These are phyloP conservation scores for Globisporangium yorkense DNA, from an alignment of 352 stramenopile species.

Conservation along the genomic window DNA sequence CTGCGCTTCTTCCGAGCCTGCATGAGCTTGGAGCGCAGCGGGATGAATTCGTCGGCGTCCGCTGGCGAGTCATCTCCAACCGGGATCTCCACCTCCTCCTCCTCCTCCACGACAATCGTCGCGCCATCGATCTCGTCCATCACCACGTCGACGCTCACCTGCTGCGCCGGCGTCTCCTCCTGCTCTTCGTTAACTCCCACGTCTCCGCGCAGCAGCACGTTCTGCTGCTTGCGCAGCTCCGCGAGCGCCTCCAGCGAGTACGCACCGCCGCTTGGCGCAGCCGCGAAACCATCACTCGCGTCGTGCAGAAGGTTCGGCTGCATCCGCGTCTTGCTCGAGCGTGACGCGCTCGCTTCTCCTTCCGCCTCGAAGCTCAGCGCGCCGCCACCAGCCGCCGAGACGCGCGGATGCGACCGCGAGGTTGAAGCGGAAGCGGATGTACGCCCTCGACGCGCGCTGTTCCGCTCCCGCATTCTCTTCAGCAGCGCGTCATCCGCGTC, in stretches of 20 bases:
- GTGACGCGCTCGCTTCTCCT: neutral
- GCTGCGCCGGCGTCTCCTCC: neutral
- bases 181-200: conserved; percentile 3
- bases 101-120: conserved; percentile 15
- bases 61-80: conserved; percentile 2
- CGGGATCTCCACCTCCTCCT: conserved; percentile 15
- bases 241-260: conserved; percentile 63
- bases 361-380: conserved; percentile 1
- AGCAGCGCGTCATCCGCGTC: conserved; percentile 14
- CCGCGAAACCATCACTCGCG: conserved; percentile 11
- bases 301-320: conserved; percentile 43
- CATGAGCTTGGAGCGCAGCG: conserved; percentile 40
- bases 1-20: conserved; percentile 35
- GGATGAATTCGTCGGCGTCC: conserved; percentile 60
- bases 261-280: neutral
- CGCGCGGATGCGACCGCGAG: neutral
- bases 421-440: no score
- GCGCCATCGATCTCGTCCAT: conserved; percentile 30
- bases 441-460: conserved; percentile 9
- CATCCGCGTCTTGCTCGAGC: conserved; percentile 21
- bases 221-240: conserved; percentile 59
- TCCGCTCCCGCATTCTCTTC: conserved; percentile 25
- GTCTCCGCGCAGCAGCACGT: conserved; percentile 29
- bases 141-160: neutral
- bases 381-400: neutral